Evolutionary conservation across 2,329 filamentous ascomycete genomes (phyloP), one percentile per base, ranked within the genome.

Genomic region (Exophiala oligosperma): DNA sequence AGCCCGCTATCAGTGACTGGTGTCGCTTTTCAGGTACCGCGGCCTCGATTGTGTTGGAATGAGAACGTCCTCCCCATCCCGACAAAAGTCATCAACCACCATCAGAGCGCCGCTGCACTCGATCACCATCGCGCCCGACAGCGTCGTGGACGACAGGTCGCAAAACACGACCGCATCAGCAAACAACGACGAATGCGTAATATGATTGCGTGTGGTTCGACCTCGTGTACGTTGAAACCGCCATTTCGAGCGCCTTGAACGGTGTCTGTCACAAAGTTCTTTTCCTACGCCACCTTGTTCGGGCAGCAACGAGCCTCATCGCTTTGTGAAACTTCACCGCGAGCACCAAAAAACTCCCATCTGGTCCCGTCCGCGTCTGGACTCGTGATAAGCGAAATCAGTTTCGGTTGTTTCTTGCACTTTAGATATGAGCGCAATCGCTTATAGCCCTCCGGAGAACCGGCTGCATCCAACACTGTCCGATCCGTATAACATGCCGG

Each of bases 341-440:
- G 50, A 14, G 26, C 50, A 29, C 17, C 3, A 32, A 26, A 29
- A 51, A 28, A 21, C 38, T 48, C 32, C 28, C 43, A 14, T 23
- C 23, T 41, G 24, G 14, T 23, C 8, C 21, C 44, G 44, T 32
- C 35, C 48, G 29, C 24, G 53, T 26, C 43, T 46, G 32, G 37
- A 28, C 23, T 47, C 43, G 54, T 54, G 57, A 29, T 43, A 12
- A 51, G 21, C 37, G 49, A 59, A 37, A 48, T 49, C 32, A 51
- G 47, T 24, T 40, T 51, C 11, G 21, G n/a, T 37, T 54, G 32
- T 17, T 32, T 47, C 12, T 54, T 35, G 49, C 48, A 11, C 6
- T 51, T 9, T 14, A 26, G 59, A 40, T 46, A 64, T 64, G 62
- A 62, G 55, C 56, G 54, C 57, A 23, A 48, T 60, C 44, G 56